Evolutionary conservation across 1,139 yeast species (phyloP).

Genomic region (Taphrina confusa): DNA sequence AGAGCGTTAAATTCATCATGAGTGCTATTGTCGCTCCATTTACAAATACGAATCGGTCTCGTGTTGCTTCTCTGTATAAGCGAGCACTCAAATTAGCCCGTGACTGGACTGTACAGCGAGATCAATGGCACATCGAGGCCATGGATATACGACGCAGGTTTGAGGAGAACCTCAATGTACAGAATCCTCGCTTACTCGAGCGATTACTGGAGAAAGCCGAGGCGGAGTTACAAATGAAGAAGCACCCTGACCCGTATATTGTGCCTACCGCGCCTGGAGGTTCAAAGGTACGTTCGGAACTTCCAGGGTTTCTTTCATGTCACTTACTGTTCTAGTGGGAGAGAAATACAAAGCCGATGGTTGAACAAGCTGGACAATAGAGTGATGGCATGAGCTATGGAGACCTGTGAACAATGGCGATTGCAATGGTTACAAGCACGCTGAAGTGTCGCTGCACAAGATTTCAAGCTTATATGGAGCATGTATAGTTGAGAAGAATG

Average conservation of each 20-base stretch:
- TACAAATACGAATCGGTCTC: constrained; percentile 38
- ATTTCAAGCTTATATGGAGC: too few species aligned
- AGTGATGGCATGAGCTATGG: too few species aligned
- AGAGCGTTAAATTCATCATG: too few species aligned
- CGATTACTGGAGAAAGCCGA: constrained; percentile 33
- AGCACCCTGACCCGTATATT: constrained; percentile 38
- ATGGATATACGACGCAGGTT: constrained; percentile 38
- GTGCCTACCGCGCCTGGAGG: constrained; percentile 33
- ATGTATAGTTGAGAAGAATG: too few species aligned
- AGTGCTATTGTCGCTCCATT: constrained; percentile 34
- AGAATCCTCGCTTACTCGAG: constrained; percentile 37
- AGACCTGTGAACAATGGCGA: too few species aligned
- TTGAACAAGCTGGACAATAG: constrained; percentile 7
- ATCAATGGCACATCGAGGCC: constrained; percentile 38
- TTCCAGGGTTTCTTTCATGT: neutral
- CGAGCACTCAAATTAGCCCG: constrained; percentile 37
- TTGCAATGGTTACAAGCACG: too few species aligned
- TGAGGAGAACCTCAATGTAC: constrained; percentile 38
- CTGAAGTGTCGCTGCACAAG: too few species aligned
- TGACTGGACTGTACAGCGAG: constrained; percentile 40
- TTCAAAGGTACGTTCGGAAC: constrained; percentile 4
- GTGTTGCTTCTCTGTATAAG: constrained; percentile 38
- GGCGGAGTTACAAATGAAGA: constrained; percentile 15
- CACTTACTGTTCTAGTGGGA: constrained; percentile 14
- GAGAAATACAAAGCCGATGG: constrained; percentile 20